A percentile compares a stretch with the other conserved stretches of the same genome.
Evolutionary conservation across 805 yeast species (phyloP).

Genomic region (Lachancea kluyveri): DNA sequence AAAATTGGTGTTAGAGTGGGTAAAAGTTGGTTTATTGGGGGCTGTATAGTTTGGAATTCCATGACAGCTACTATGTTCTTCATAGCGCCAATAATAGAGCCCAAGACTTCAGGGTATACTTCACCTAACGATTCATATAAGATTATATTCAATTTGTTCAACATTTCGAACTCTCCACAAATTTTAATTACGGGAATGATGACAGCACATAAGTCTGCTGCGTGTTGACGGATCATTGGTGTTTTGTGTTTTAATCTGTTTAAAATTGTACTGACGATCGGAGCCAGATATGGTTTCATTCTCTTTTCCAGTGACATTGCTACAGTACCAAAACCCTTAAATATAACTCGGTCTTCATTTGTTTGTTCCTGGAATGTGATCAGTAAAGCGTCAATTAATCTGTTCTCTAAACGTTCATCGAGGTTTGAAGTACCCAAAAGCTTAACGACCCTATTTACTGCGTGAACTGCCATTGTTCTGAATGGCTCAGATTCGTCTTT

Average conservation of each 20-base stretch:
- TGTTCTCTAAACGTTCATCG: constrained; percentile 53
- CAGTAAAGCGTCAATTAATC: constrained; percentile 73
- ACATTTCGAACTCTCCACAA: constrained; percentile 57
- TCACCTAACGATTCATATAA: constrained; percentile 91
- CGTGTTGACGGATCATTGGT: constrained; percentile 71
- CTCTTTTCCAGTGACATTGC: constrained; percentile 56
- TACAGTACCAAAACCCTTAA: constrained; percentile 60
- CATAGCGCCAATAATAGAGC: constrained; percentile 73
- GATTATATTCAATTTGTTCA: constrained; percentile 65
- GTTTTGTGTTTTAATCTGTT: constrained; percentile 67
- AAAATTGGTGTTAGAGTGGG: constrained; percentile 90
- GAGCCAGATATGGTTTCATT: constrained; percentile 63
- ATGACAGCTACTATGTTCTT: constrained; percentile 53
- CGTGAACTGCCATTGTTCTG: constrained; percentile 70
- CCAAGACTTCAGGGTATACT: constrained; percentile 88
- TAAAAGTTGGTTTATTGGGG: constrained; percentile 74
- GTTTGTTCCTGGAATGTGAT: constrained; percentile 79
- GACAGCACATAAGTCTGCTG: constrained; percentile 68
- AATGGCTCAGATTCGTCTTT: constrained; percentile 82
- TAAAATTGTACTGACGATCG: constrained; percentile 64
- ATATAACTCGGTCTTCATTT: constrained; percentile 44
- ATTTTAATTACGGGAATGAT: constrained; percentile 60
- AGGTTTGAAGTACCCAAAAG: constrained; percentile 52
- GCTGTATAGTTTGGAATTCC: constrained; percentile 59
- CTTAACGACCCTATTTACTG: constrained; percentile 51